Base-by-base conservation (phyloP, 139 green algal species). In the Coelastrella sp. region DNA sequence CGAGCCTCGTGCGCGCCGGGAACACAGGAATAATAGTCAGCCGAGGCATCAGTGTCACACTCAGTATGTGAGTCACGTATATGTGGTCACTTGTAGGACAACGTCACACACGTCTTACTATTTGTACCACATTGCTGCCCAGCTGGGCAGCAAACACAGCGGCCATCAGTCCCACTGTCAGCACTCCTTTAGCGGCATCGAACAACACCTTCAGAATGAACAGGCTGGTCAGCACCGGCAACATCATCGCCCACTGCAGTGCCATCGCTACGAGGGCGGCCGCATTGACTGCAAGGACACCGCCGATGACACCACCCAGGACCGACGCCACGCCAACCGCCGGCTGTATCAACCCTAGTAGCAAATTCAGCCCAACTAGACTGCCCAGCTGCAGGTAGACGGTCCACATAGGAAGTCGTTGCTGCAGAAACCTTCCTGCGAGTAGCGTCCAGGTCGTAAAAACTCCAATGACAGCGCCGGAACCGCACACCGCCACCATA, bases 271-370 rank as follows among this genome's bases (percentile, higher is more conserved):
- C 35, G 6, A 63, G 82, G 10, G 7, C 14, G 15, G 63, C 61
- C 4, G 78, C n/a, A 35, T 65, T 61, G 6, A 87, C 25, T 19
- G 82, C 61, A 1, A 87, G 6, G 6, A n/a, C 25, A 10, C 82
- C 82, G 10, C 82, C 82, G 6, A 87, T 19, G 61, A 87, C 35
- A 17, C 82, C 82, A 35, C 82, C 82, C 4, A 87, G 6, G 20
- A 87, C 14, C 0, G 82, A 87, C 11, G 82, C 82, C 5, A 66
- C 25, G 0, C 82, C 63, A 7, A 87, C 56, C 8, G 82, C 82
- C 8, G 82, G 82, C 63, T 87, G 82, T 20, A 87, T 4, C 11
- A 76, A 22, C 7, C 82, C 82, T 6, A 87, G 61, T 6, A 66
- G 11, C 63, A 87, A 10, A 10, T 59, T 76, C 15, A 78, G 6